These are phyloP conservation scores for Melanomma pulvis-pyrius DNA, from an alignment of 495 filamentous ascomycete genomes.

Conservation along the genomic window DNA sequence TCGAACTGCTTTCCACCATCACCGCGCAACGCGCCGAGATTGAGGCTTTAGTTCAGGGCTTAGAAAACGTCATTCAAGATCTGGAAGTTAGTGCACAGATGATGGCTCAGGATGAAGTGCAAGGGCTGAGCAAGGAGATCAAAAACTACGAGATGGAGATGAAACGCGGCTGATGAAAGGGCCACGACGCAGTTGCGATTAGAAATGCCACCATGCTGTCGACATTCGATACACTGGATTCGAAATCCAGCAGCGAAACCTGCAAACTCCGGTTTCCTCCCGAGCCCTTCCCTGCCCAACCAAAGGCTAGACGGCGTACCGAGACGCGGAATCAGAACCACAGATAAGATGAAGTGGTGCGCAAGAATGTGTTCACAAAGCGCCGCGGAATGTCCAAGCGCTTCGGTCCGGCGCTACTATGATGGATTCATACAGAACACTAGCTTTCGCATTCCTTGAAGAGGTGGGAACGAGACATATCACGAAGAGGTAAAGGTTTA, in stretches of 20 bases:
- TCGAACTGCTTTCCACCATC: conserved; percentile 62
- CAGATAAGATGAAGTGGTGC: neutral
- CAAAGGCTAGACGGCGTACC: neutral
- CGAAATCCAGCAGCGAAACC: neutral
- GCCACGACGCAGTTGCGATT: neutral
- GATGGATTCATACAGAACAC: no score
- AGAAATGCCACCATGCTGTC: neutral
- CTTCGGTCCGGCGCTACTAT: no score
- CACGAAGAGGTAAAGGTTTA: no score
- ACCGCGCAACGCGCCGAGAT: conserved; percentile 73
- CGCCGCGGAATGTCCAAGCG: no score
- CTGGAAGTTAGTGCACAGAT: conserved; percentile 58
- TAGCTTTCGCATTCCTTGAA: no score
- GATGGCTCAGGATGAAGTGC: conserved; percentile 44
- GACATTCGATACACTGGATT: neutral
- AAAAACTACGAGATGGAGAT: conserved; percentile 53
- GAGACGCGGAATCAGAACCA: neutral
- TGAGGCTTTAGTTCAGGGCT: conserved; percentile 61
- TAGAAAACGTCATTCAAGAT: conserved; percentile 71
- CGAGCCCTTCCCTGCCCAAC: neutral
- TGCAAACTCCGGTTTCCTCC: neutral
- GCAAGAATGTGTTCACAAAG: no score
- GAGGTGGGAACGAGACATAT: no score
- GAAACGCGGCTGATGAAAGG: conserved; percentile 22
- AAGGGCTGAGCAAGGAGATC: conserved; percentile 53